Percentiles rank a stretch among this genome's conserved stretches.
phyloP scores from a whole-genome alignment of 495 filamentous ascomycete species.

The Acidiella bohemica region DNA sequence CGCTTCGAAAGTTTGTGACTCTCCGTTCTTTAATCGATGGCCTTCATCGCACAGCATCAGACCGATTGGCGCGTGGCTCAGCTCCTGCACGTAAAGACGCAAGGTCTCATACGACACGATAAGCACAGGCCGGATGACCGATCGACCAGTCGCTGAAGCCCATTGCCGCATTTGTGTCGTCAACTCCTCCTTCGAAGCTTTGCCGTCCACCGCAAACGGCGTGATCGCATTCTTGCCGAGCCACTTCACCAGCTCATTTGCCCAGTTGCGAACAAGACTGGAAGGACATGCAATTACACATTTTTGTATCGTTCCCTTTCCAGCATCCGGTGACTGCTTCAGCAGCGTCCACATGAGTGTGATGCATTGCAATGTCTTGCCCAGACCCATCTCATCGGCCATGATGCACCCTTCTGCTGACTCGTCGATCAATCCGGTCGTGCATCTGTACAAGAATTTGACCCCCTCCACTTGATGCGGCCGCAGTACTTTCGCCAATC shows the following conservation, averaged over 20 bases:
- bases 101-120: conserved; percentile 98
- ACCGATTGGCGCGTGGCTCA: conserved; percentile 76
- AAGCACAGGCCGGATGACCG: conserved; percentile 91
- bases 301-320: conserved; percentile 88
- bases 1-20: conserved; percentile 84
- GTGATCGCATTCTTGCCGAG: conserved; percentile 80
- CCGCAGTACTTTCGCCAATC: conserved; percentile 75
- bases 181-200: conserved; percentile 87
- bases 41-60: conserved; percentile 96
- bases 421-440: conserved; percentile 83
- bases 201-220: conserved; percentile 94
- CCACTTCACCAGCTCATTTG: conserved; percentile 92
- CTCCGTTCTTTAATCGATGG: conserved; percentile 95
- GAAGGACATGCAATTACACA: conserved; percentile 98
- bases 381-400: conserved; percentile 98
- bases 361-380: conserved; percentile 84
- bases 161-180: conserved; percentile 84
- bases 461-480: conserved; percentile 98
- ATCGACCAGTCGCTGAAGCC: conserved; percentile 75
- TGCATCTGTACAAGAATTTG: conserved; percentile 90
- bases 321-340: conserved; percentile 88
- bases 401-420: conserved; percentile 98
- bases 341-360: conserved; percentile 87
- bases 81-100: conserved; percentile 75
- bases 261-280: conserved; percentile 94